Base-by-base conservation (phyloP, 228 moss, liverwort and hornwort genomes). In the Sphagnum fallax region DNA sequence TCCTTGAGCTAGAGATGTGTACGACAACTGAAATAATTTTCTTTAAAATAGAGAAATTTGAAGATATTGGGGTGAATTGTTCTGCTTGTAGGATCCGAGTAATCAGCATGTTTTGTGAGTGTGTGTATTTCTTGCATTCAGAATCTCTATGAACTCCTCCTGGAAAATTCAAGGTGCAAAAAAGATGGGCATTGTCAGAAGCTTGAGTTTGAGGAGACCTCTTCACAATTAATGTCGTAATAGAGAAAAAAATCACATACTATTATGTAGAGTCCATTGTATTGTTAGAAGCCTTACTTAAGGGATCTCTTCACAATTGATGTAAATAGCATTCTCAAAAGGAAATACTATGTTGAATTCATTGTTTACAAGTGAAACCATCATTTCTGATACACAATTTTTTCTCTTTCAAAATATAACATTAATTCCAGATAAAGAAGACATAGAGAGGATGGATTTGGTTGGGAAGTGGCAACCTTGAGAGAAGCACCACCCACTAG, bases 401-500 rank as follows among this genome's bases (percentile, higher is more conserved):
- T 32, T 32, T 3, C 32, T 3, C 32, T 32, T 32, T 32, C 32
- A 32, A 32, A 32, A 32, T 32, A 32, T 2, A 32, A 32, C 32
- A 32, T 32, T 2, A 32, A 32, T 32, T 32, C 32, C 32, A 32
- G 32, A 32, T 32, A 32, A 32, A 32, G 32, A 32, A 32, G 32
- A 32, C 32, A 32, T 32, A 32, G 2, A 32, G 32, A 32, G 32
- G 32, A 32, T 32, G 32, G 32, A 32, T 32, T 32, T 32, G 32
- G 32, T 32, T 2, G 32, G 32, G 32, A 32, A 32, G 32, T 32
- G 2, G 32, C 8, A 52, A 87, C 87, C 87, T 88, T 88, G 0
- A 88, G 70, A 64, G 88, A 84, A 65, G 88, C 88, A 53, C 88
- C 88, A 14, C 88, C 88, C 15, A 88, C 84, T 60, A 88, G 80